Evolutionary conservation across 306 rosid genomes (phyloP).

Genomic region (Vachellia collinsii): DNA sequence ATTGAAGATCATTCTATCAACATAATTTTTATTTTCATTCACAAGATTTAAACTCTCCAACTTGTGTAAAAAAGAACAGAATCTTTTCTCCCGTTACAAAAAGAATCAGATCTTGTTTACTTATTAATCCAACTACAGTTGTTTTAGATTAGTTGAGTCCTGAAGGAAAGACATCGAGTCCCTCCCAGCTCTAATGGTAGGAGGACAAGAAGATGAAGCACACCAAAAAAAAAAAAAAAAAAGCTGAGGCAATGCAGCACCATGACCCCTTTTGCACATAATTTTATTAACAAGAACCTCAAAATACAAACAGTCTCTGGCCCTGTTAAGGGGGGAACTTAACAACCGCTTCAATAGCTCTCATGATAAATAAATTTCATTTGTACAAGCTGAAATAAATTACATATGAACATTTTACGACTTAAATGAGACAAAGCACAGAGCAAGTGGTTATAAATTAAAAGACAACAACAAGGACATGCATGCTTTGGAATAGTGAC

Average conservation of each 20-base stretch:
- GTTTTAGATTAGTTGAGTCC: no score
- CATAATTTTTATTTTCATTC: no score
- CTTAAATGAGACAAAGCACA: constrained; percentile 60
- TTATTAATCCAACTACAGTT: no score
- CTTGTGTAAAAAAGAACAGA: no score
- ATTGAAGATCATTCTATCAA: no score
- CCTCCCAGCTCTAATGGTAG: no score
- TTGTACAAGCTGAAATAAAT: constrained; percentile 59
- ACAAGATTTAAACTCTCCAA: no score
- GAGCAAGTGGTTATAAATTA: constrained; percentile 56
- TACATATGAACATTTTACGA: constrained; percentile 62
- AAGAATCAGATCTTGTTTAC: no score
- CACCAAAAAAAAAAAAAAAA: no score
- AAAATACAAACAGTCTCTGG: constrained; percentile 25
- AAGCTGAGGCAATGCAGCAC: neutral
- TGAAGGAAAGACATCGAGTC: no score
- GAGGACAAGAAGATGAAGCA: no score
- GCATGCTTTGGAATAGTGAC: constrained; percentile 37
- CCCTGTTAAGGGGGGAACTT: neutral
- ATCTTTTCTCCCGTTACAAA: no score
- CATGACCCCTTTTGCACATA: neutral
- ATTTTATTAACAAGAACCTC: constrained; percentile 33
- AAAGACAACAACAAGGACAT: constrained; percentile 50
- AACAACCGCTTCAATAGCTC: constrained; percentile 35
- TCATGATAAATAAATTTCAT: constrained; percentile 34